Conservation (phyloP, 2,329 filamentous ascomycete genomes). For the Fusarium pseudograminearum region DNA sequence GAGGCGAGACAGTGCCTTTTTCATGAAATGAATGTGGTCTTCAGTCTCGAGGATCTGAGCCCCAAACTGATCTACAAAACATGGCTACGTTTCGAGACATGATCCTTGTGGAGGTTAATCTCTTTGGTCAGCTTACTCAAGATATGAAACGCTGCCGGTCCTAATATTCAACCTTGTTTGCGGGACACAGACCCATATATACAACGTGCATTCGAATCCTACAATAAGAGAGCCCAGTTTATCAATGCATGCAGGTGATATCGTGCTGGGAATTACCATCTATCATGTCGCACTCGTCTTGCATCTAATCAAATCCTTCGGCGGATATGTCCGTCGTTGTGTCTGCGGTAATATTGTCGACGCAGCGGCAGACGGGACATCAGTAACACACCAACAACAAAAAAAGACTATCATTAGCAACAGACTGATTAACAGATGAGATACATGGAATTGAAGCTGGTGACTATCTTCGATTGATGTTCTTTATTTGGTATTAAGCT, state of each 20-base stretch:
- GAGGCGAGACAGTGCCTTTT: constrained; percentile 11
- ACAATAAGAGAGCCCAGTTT: neutral
- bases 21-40: neutral
- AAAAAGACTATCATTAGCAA: too few species aligned
- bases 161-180: neutral
- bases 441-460: accelerated
- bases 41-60: neutral
- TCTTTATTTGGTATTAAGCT: neutral
- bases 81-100: neutral
- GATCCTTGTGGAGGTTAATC: constrained; percentile 2
- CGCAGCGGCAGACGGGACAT: too few species aligned
- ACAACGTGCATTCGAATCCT: constrained; percentile 8
- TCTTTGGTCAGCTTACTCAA: constrained; percentile 7
- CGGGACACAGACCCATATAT: neutral
- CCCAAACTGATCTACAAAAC: neutral
- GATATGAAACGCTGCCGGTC: constrained; percentile 3
- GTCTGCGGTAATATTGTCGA: neutral
- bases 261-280: neutral
- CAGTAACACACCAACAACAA: too few species aligned
- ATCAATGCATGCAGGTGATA: neutral
- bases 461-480: neutral
- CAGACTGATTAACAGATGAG: too few species aligned
- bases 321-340: neutral
- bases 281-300: neutral
- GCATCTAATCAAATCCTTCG: neutral